phyloP scores from a whole-genome alignment of 345 rosid species.

The Euphorbia tirucalli region DNA sequence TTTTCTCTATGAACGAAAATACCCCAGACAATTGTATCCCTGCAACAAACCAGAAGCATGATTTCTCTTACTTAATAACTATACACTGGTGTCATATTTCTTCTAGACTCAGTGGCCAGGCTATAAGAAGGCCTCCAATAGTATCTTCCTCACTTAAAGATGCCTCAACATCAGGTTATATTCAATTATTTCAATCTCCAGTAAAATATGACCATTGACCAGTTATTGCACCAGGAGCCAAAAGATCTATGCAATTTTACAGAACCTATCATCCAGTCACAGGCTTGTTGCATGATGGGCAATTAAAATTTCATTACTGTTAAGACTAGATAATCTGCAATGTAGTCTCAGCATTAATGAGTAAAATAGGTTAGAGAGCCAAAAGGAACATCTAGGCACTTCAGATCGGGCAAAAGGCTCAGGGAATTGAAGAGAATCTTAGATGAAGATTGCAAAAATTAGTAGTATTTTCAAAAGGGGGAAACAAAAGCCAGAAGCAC shows the following conservation, averaged over 20 bases:
- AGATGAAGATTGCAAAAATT: background rate
- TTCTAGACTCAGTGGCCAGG: background rate
- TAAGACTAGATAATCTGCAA: background rate
- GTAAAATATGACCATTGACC: background rate
- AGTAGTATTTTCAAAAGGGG: background rate
- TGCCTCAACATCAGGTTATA: background rate
- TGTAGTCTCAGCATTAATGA: background rate
- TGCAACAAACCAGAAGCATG: background rate
- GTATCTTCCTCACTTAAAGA: background rate
- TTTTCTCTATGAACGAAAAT: background rate
- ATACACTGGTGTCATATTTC: background rate
- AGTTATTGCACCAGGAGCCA: background rate
- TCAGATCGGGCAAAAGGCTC: background rate
- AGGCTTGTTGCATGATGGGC: background rate
- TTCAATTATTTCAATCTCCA: background rate
- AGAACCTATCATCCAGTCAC: background rate
- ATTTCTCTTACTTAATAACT: background rate
- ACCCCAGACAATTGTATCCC: background rate
- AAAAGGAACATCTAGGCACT: background rate
- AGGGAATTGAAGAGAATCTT: background rate
- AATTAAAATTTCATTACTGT: background rate
- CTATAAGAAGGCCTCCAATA: background rate
- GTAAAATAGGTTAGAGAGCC: background rate
- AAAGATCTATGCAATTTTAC: background rate
- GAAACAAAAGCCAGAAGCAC: background rate